A percentile compares a stretch with the other conserved stretches of the same genome.
Conservation (phyloP, 768 basidiomycete species). For the Lentinula lateritia region DNA sequence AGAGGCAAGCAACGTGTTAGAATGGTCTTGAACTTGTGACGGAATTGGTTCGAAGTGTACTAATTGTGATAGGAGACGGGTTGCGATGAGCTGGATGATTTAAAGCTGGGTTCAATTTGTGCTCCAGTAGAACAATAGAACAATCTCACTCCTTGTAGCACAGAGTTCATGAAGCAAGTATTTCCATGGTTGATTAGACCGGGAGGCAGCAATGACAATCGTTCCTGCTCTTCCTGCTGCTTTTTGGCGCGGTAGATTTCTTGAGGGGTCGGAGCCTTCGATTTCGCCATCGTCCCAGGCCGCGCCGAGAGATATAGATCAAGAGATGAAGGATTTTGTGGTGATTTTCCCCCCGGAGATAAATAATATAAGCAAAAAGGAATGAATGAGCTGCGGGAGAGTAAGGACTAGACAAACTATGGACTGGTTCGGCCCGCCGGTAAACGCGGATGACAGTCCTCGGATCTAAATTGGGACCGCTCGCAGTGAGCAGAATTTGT, state of each 20-base stretch:
- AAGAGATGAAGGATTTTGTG: background rate
- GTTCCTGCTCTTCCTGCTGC: conserved; percentile 59
- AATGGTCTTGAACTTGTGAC: conserved; percentile 30
- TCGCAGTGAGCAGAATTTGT: too few species aligned
- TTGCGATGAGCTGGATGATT: conserved; percentile 57
- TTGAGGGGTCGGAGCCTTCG: conserved; percentile 54
- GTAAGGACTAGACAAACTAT: background rate
- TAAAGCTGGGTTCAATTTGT: conserved; percentile 1
- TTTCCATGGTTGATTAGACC: conserved; percentile 79
- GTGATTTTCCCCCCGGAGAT: background rate
- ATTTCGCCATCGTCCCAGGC: conserved; percentile 37
- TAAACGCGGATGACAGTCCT: background rate
- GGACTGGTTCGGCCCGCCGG: background rate
- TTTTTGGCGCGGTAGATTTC: conserved; percentile 56
- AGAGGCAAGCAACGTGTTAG: conserved; percentile 34
- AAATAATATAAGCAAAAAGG: background rate
- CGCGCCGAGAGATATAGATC: background rate
- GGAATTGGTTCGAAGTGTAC: conserved; percentile 50
- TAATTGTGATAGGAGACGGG: conserved; percentile 52
- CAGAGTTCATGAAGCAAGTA: conserved; percentile 96
- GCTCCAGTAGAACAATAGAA: background rate
- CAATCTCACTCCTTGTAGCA: conserved; percentile 71
- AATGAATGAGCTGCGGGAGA: background rate
- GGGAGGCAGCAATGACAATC: conserved; percentile 57
- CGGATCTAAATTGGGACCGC: background rate